Conservation (phyloP, 768 basidiomycete species). For the Lactarius tabidus region DNA sequence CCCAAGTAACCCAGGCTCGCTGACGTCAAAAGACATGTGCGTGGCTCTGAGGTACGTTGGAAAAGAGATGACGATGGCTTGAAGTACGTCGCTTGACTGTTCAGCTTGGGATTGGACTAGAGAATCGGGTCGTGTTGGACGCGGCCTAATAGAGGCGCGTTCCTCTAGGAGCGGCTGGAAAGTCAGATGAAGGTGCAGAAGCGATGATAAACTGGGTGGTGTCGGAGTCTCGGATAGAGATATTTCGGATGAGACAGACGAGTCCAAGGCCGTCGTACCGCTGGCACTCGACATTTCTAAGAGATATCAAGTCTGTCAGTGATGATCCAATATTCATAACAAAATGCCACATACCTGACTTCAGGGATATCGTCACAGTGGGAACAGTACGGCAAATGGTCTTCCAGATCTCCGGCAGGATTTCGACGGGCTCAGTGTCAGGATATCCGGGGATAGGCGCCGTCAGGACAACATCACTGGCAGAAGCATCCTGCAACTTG, state of each 20-base stretch:
- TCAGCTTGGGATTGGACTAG: neutral
- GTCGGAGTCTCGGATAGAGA: neutral
- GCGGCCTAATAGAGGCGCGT: too few relatives aligned
- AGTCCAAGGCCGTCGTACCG: neutral
- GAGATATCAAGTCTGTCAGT: neutral
- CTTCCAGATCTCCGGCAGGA: neutral
- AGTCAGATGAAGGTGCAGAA: neutral
- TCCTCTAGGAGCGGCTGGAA: neutral
- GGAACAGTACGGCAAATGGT: neutral
- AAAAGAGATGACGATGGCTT: conserved; percentile 1
- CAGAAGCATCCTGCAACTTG: neutral
- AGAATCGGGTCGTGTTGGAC: too few relatives aligned
- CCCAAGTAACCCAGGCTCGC: neutral
- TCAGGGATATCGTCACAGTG: conserved; percentile 3
- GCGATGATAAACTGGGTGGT: neutral
- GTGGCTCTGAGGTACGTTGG: neutral
- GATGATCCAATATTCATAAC: neutral
- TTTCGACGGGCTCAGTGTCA: neutral
- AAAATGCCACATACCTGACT: conserved; percentile 1
- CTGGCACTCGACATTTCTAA: conserved; percentile 1
- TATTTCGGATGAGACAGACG: neutral
- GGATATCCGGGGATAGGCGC: neutral
- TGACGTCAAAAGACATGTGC: neutral
- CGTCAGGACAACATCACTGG: neutral
- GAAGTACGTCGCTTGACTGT: neutral